Conservation (phyloP, 1,139 yeast species). For the Debaryomyces robertsiae region DNA sequence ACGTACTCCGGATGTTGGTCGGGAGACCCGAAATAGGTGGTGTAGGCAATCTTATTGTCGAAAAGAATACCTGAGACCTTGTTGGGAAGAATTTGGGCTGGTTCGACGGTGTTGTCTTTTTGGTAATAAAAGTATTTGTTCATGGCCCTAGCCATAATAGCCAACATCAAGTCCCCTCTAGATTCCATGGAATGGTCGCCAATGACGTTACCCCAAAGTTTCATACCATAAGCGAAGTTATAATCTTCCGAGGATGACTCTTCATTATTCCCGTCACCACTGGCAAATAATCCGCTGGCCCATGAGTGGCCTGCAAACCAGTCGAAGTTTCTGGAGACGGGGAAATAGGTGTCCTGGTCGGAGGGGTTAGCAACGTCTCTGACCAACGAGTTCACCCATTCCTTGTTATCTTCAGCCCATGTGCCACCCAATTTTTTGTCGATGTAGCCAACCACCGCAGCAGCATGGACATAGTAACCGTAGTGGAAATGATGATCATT, state of each 20-base stretch:
- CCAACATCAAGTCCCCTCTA: slow-evolving; percentile 76
- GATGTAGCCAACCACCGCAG: slow-evolving; percentile 70
- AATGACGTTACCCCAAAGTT: slow-evolving; percentile 73
- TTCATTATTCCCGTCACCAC: slow-evolving; percentile 78
- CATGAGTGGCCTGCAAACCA: slow-evolving; percentile 86
- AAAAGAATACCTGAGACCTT: slow-evolving; percentile 76
- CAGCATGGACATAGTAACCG: slow-evolving; percentile 77
- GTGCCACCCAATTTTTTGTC: slow-evolving; percentile 62
- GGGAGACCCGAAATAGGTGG: slow-evolving; percentile 54
- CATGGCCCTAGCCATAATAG: slow-evolving; percentile 64
- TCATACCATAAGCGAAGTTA: slow-evolving; percentile 81
- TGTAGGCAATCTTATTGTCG: slow-evolving; percentile 89
- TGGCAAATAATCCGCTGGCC: slow-evolving; percentile 74
- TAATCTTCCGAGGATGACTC: slow-evolving; percentile 83
- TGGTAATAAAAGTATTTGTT: slow-evolving; percentile 60
- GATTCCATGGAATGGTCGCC: slow-evolving; percentile 76
- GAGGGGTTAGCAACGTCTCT: slow-evolving; percentile 83
- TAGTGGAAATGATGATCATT: slow-evolving; percentile 85
- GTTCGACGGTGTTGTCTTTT: slow-evolving; percentile 61
- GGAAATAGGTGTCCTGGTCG: slow-evolving; percentile 61
- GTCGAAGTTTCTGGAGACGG: slow-evolving; percentile 75
- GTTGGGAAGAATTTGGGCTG: slow-evolving; percentile 57
- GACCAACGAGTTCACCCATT: slow-evolving; percentile 64
- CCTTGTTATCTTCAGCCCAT: slow-evolving; percentile 67
- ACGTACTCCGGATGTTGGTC: slow-evolving; percentile 71